Conservation (phyloP, 2,329 filamentous ascomycete genomes). For the Clarireedia sp. region DNA sequence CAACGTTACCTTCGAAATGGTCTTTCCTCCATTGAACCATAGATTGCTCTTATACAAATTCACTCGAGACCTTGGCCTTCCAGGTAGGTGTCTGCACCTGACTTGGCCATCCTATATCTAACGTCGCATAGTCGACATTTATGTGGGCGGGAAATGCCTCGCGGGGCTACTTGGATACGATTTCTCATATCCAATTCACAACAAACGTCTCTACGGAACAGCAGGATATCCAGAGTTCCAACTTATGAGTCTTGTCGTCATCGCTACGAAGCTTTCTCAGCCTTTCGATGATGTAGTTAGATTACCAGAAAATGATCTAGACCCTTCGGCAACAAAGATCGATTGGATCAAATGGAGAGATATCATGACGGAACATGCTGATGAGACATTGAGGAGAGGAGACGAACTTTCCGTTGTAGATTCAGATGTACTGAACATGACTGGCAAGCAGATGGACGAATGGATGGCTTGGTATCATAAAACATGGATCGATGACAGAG, state of each 20-base stretch:
- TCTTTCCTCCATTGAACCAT: constrained; percentile 65
- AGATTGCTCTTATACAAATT: constrained; percentile 61
- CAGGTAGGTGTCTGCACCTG: constrained; percentile 43
- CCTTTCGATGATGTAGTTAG: constrained; percentile 58
- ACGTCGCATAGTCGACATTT: constrained; percentile 51
- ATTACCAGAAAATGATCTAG: constrained; percentile 40
- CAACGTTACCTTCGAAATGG: constrained; percentile 58
- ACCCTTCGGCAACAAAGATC: constrained; percentile 52
- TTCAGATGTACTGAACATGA: constrained; percentile 55
- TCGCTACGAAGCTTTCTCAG: constrained; percentile 72
- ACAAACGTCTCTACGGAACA: constrained; percentile 35
- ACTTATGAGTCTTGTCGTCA: constrained; percentile 60
- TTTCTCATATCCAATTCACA: constrained; percentile 49
- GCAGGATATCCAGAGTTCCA: constrained; percentile 67
- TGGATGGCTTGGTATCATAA: constrained; percentile 75
- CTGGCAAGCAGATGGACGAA: constrained; percentile 54
- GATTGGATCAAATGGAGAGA: constrained; percentile 67
- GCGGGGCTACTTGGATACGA: constrained; percentile 34
- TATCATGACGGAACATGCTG: constrained; percentile 33
- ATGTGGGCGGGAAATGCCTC: constrained; percentile 49
- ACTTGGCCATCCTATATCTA: constrained; percentile 16
- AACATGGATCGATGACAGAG: constrained; percentile 47
- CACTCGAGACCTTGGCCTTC: constrained; percentile 64
- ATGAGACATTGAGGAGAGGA: constrained; percentile 30
- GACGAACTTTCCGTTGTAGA: constrained; percentile 50